A percentile compares a stretch with the other conserved stretches of the same genome.
Conservation (phyloP, 805 yeast genomes). For the Wickerhamomyces chaumierensis region DNA sequence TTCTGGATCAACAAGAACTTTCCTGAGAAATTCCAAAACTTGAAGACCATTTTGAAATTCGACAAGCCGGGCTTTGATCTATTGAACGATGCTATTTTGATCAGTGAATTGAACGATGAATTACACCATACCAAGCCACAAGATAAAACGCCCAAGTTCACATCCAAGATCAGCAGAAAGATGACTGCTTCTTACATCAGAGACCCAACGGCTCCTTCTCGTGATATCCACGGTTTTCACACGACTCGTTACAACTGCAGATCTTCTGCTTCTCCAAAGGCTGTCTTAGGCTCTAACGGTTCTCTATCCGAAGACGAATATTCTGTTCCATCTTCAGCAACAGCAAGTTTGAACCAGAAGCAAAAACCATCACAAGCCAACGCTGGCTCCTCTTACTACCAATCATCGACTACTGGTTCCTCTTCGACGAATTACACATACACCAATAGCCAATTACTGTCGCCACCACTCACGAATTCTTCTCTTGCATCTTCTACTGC, state of each 20-base stretch:
- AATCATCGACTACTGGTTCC: too few species aligned
- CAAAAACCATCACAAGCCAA: too few species aligned
- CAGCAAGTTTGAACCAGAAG: too few species aligned
- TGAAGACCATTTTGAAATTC: constrained; percentile 24
- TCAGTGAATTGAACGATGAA: constrained; percentile 17
- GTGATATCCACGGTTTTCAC: constrained; percentile 3
- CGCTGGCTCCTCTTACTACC: too few species aligned
- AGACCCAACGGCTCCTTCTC: constrained; percentile 1
- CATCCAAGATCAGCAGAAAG: constrained; percentile 19
- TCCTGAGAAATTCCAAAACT: constrained; percentile 26
- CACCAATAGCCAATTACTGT: too few species aligned
- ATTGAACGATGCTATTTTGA: constrained; percentile 17
- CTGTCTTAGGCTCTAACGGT: neutral
- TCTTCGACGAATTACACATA: too few species aligned
- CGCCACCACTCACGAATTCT: neutral
- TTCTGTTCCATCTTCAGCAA: neutral
- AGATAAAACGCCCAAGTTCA: constrained; percentile 17
- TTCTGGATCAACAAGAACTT: constrained; percentile 30
- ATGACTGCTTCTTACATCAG: constrained; percentile 10
- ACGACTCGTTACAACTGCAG: too few species aligned
- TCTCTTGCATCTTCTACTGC: neutral
- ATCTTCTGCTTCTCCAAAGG: neutral
- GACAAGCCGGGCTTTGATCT: constrained; percentile 21
- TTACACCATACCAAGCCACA: constrained; percentile 3
- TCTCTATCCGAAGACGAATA: neutral